A percentile compares a stretch with the other conserved stretches of the same genome.
phyloP scores from a whole-genome alignment of 805 yeast species.

The Isabelozyma rhagii region DNA sequence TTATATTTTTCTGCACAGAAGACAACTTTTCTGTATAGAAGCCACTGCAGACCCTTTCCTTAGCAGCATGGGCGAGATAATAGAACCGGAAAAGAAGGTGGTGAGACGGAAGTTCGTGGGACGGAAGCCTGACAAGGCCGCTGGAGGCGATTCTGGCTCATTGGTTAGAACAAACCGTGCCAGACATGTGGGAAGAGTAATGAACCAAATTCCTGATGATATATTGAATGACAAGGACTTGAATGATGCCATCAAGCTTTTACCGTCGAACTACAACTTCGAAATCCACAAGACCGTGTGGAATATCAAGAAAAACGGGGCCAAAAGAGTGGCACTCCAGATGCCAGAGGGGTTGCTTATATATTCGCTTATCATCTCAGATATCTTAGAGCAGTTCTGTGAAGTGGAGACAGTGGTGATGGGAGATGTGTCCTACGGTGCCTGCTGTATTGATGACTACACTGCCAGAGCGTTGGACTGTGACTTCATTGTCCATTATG shows the following conservation, averaged over 20 bases:
- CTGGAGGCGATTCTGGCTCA: conserved; percentile 16
- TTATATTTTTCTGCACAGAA: no score
- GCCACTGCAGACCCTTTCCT: neutral
- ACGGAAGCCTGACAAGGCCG: conserved; percentile 22
- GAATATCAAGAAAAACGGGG: conserved; percentile 74
- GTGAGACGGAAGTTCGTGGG: conserved; percentile 61
- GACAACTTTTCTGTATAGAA: neutral
- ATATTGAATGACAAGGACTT: conserved; percentile 76
- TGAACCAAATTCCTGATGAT: conserved; percentile 87
- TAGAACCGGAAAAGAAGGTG: conserved; percentile 18
- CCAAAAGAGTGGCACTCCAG: conserved; percentile 86
- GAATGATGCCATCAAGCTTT: conserved; percentile 74
- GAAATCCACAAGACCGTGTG: conserved; percentile 95
- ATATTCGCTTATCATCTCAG: conserved; percentile 85
- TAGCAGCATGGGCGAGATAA: no score
- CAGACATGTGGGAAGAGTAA: conserved; percentile 52
- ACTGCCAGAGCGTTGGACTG: conserved; percentile 92
- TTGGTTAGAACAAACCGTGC: conserved; percentile 22
- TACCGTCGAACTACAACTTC: conserved; percentile 91
- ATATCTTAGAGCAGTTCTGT: conserved; percentile 90
- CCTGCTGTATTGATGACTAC: conserved; percentile 95
- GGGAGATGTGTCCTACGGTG: conserved; percentile 99
- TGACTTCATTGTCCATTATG: conserved; percentile 93
- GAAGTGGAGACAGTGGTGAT: conserved; percentile 82
- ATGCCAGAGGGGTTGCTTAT: conserved; percentile 96